Evolutionary conservation across 192 early-diverging fungal genomes (phyloP), one percentile per base, ranked within the genome.

Genomic region (Neocallimastix lanati): DNA sequence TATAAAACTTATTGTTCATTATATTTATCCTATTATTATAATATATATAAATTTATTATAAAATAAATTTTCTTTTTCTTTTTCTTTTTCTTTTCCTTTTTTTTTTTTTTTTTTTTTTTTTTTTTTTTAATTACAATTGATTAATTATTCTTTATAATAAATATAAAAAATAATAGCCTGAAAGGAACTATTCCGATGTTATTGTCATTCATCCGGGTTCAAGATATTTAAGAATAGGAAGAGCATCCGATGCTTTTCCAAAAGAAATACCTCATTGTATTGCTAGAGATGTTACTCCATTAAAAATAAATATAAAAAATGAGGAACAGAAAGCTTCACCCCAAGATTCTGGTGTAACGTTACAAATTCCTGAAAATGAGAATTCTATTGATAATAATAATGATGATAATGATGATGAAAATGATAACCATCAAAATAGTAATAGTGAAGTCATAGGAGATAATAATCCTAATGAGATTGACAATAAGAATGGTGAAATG

Each of bases 141-240:
- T 21, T 21, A 50, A 50, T 50, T 21, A 13, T 50, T 37, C 1
- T 13, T 37, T 13, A 4, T 50, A 21, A 13, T 21, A 21, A 4
- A 0, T 13, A 50, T 21, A 21, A 21, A 50, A 21, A 21, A 1
- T 76, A 76, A 14, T 83, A 91, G 85, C 84, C 88, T 18, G 86
- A 86, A 28, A 28, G 79, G 37, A 76, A 80, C 1, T 88, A 87
- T 50, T 83, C 86, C 15, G 92, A 94, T 81, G 89, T 93, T 25
- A 88, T 96, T 79, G 91, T 96, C 21, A 93, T 96, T 78, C 93
- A 96, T 67, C 90, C 95, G 5, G 95, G 95, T 58, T 96, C 95
- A 77, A 85, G 91, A 77, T 89, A 90, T 83, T 84, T 96, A 76
- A 86, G 93, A 40, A 90, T 96, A n/a, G 94, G 94, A 29, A 83